phyloP scores from a whole-genome alignment of 2,329 filamentous ascomycete genomes.

The Pyrenochaeta sp. region DNA sequence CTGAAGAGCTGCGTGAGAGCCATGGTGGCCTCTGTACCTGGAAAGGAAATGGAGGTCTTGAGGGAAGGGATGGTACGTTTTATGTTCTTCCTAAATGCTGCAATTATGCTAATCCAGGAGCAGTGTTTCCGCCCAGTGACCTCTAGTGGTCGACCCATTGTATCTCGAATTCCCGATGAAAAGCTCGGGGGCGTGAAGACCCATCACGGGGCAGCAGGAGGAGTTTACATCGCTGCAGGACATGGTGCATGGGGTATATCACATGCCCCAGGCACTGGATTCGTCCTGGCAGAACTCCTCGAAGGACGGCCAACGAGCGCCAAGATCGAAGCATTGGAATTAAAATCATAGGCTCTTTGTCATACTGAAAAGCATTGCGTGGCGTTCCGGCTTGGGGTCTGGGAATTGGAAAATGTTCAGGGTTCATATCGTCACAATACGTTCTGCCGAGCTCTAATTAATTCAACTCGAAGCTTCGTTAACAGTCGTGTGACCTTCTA shows the following conservation, averaged over 20 bases:
- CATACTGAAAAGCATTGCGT: not conserved
- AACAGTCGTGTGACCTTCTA: no score
- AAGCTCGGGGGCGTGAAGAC: constrained; percentile 62
- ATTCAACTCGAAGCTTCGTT: no score
- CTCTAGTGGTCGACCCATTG: constrained; percentile 67
- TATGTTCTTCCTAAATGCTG: not conserved
- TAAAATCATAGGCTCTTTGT: constrained; percentile 14
- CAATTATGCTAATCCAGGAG: constrained; percentile 7
- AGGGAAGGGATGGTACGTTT: constrained; percentile 63
- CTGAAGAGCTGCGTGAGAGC: constrained; percentile 59
- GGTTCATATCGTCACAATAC: no score
- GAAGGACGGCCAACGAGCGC: constrained; percentile 65
- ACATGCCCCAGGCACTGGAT: constrained; percentile 69
- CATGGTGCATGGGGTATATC: constrained; percentile 77
- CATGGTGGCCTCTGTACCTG: constrained; percentile 55
- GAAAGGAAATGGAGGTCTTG: constrained; percentile 67
- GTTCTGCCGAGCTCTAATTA: no score
- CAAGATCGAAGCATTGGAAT: constrained; percentile 63
- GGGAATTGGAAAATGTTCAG: no score
- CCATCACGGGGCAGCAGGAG: constrained; percentile 57
- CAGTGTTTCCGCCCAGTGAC: constrained; percentile 76
- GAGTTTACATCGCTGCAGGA: constrained; percentile 74
- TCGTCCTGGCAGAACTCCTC: constrained; percentile 74
- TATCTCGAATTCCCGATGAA: constrained; percentile 64
- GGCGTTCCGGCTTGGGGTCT: no score